Evolutionary conservation across 257 asterid species (phyloP), one percentile per base, ranked within the genome.

Genomic region (Anisodus acutangulus): DNA sequence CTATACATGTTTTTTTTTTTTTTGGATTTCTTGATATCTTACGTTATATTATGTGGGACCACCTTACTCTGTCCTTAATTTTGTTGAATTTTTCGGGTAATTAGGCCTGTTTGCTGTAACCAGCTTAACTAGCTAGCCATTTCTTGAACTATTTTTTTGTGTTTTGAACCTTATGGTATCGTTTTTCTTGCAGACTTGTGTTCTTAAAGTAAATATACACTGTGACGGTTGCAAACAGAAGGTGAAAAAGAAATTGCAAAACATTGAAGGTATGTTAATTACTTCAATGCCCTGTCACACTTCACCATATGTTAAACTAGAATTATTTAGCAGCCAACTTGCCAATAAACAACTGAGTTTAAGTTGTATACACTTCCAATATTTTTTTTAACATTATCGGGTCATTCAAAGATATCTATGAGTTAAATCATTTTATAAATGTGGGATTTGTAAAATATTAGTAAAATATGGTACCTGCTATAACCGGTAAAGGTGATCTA

Each of bases 171-270:
- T 60, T n/a, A 12, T 5, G 45, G 15, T 31, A 5, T 0, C 16
- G 35, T 82, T 53, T 71, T 43, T 51, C 54, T 53, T 88, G 91
- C 91, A 91, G 97, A 87, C 92, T 8, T 87, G 93, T 90, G 91
- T 76, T 86, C 89, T 93, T 37, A 90, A 89, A 82, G 97, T 93
- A 86, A 85, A 86, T 58, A 89, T 93, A 86, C 93, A 93, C 89
- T 93, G 97, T 83, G 95, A 91, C 35, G 97, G 97, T 6, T 93
- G 97, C 85, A 87, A 85, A 85, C 89, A 91, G 19, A 93, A 93
- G 87, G 90, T 91, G 84, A 89, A 85, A 26, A 91, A 91, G 91
- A 89, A 76, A 87, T 82, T 93, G 81, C 90, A 86, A 89, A 91
- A 93, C 84, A 88, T 91, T 86, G 90, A 93, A 49, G 97, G 97